These are phyloP conservation scores for Ceratobasidium sp. DNA, from an alignment of 1,284 basidiomycete species.

Conservation along the genomic window DNA sequence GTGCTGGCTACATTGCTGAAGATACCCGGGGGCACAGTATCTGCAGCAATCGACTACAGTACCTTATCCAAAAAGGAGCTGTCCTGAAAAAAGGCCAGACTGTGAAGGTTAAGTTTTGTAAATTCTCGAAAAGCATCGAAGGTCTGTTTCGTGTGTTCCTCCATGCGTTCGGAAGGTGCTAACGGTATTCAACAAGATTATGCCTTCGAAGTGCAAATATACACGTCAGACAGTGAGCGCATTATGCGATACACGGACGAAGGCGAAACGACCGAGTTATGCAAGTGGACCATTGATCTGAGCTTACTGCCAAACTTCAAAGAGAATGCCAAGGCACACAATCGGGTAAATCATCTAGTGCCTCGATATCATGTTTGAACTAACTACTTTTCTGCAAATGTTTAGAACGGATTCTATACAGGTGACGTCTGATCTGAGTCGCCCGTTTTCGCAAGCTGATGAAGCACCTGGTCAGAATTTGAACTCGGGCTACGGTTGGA, in stretches of 20 bases:
- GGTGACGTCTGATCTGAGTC: constrained; percentile 60
- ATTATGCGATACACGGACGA: constrained; percentile 86
- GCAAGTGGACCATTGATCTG: constrained; percentile 88
- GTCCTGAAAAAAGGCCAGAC: constrained; percentile 87
- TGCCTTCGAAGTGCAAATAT: constrained; percentile 80
- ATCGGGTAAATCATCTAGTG: background rate
- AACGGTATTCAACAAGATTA: constrained; percentile 65
- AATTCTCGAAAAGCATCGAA: constrained; percentile 52
- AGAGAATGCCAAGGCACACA: constrained; percentile 64
- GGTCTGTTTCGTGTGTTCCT: constrained; percentile 47
- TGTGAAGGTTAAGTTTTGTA: constrained; percentile 76
- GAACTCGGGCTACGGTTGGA: constrained; percentile 84
- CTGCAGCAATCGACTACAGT: constrained; percentile 85
- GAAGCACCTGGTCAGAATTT: constrained; percentile 67
- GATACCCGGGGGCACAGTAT: constrained; percentile 80
- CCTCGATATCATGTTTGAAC: background rate
- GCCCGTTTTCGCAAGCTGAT: background rate
- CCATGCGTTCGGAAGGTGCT: constrained; percentile 21
- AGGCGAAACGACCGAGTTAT: constrained; percentile 78
- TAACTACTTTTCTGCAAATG: background rate
- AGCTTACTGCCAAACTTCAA: constrained; percentile 80
- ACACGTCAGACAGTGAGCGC: constrained; percentile 77
- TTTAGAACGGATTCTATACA: constrained; percentile 77
- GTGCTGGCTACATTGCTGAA: constrained; percentile 82
- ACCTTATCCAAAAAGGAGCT: constrained; percentile 81